Base-by-base conservation (phyloP, 2,329 filamentous ascomycete species). In the Gaeumannomyces sp. region DNA sequence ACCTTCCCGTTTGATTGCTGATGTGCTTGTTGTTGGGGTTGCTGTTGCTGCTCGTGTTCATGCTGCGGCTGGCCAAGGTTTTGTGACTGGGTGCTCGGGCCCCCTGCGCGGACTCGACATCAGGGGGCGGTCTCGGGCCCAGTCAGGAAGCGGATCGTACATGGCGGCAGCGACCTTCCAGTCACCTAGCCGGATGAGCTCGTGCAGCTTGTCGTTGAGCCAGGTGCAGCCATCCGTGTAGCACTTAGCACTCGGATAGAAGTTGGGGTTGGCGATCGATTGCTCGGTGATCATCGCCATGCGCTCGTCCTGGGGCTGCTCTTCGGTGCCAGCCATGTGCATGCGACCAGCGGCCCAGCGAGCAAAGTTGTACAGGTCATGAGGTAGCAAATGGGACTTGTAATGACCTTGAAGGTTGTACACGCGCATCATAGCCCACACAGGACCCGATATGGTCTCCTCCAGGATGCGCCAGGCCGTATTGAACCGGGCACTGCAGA, bases 391-490 rank as follows among this genome's bases (percentile, higher is more conserved):
- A 50, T 66, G 66, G 13, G 67, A 66, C 59, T 64, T 64, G 58
- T 64, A 67, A 59, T 67, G 67, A 7, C 68, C 69, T 28, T 69
- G 56, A 4, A 66, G 50, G 31, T 56, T 29, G 22, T 33, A 59
- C 38, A 63, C 65, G 63, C 69, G 68, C 69, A 70, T 70, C 62
- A 68, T 69, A 2, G 69, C 67, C 69, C 69, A 70, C 27, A 69
- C 68, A 14, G 59, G 65, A 5, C 66, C 67, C 6, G 68, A 66
- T 16, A 70, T 66, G 60, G 68, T 68, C 31, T 66, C 68, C 35
- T 66, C 57, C 6, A 70, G 66, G 29, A 70, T 67, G n/a, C 65
- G 65, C 68, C 68, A 70, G 59, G 65, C 66, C 14, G 66, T 64
- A 1, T 64, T 64, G 64, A 68, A 70, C 22, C 69, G 67, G 25